Evolutionary conservation across 208 protist species (phyloP).

Genomic region (Trypanosoma mega): DNA sequence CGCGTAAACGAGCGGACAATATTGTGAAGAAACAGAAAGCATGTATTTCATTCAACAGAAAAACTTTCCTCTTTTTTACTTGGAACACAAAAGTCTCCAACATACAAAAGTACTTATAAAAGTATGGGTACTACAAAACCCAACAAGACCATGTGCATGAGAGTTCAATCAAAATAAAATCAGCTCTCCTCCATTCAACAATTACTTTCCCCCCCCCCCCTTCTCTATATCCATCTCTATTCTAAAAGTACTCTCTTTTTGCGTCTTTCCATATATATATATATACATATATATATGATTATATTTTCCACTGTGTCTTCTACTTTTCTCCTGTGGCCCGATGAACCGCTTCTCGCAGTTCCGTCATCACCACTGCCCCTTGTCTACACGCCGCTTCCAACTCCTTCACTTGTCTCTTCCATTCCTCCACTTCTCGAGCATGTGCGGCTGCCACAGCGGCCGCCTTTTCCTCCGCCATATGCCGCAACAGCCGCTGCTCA

Average conservation of each 20-base stretch:
- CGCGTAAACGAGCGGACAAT: no score
- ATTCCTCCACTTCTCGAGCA: no score
- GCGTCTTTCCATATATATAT: neutral
- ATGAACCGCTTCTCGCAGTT: slow-evolving; percentile 57
- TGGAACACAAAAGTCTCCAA: no score
- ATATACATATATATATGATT: neutral
- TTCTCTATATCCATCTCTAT: no score
- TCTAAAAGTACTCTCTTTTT: no score
- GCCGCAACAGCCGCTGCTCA: slow-evolving; percentile 28
- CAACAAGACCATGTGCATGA: neutral
- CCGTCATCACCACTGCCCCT: slow-evolving; percentile 58
- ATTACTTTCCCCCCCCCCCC: no score
- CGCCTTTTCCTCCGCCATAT: slow-evolving; percentile 10
- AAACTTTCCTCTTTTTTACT: no score
- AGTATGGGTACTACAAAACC: no score
- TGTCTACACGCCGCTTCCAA: slow-evolving; percentile 53
- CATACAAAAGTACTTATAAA: no score
- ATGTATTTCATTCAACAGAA: no score
- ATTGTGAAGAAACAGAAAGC: neutral
- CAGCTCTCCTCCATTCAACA: no score
- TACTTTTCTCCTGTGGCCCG: slow-evolving; percentile 6
- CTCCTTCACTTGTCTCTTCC: neutral
- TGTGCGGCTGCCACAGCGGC: no score
- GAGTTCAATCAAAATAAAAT: neutral
- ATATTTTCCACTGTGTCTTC: neutral